Evolutionary conservation across 352 stramenopile genomes (phyloP), one percentile per base, ranked within the genome.

Genomic region (Globisporangium apiculatum): DNA sequence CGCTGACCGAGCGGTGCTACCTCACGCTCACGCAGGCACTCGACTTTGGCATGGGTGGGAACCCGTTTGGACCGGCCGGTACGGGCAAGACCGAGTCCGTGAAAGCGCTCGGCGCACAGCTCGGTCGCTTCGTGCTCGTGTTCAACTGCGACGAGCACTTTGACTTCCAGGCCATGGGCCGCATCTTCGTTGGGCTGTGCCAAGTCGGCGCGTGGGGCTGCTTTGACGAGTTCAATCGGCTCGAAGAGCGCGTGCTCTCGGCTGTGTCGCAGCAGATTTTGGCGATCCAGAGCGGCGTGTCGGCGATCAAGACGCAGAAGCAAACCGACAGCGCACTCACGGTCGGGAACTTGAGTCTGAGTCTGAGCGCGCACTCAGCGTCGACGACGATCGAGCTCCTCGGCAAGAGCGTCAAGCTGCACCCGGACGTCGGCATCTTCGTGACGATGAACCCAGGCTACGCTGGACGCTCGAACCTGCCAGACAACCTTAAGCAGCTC

Each of bases 401-500:
- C 11, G 97, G 96, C 14, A 96, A 98, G 69, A 91, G 74, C 41
- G 95, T 99, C 24, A 79, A 81, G 49, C 73, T 99, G 7, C 92
- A 99, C 69, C 87, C 96, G 52, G 96, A 99, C 68, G 97, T 99
- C 52, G 98, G 97, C 31, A 99, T 99, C 57, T 99, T 99, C 72
- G 97, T 99, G 40, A 99, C 98, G 14, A 99, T 99, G 97, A 99
- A 99, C 72, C 98, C 98, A 42, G 96, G 95, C 31, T 99, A 99
- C 72, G 98, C 98, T 56, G 98, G 98, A 10, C 86, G 97, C 62
- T 98, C 91, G 8, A 98, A 98, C 66, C 65, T 99, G 45, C 95
- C 95, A 0, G 96, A 99, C 69, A 99, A 99, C 72, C 78, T 99
- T 54, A 99, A 99, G 74, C 96, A 97, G 57, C 79, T 99, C 2